Evolutionary conservation across 371 early-diverging fungal genomes (phyloP), one percentile per base, ranked within the genome.

Genomic region (Mortierella sp.): DNA sequence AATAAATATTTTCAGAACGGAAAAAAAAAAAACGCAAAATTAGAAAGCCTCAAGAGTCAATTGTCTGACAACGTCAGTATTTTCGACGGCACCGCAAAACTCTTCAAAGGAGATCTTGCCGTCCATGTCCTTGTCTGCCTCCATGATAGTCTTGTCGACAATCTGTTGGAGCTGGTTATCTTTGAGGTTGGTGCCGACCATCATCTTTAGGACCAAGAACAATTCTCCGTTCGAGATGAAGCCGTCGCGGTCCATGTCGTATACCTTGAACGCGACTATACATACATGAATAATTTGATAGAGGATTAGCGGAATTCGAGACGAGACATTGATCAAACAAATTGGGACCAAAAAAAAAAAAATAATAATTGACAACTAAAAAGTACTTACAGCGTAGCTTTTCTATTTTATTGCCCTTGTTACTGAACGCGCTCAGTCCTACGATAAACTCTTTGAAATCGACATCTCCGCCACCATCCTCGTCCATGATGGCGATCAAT

Each of bases 91-190:
- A 48, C 90, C 86, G 65, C 91, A 87, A 83, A 98, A 99, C 86
- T 99, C 99, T 9, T 96, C 97, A 88, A 97, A 98, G 55, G 94
- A 94, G 55, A 99, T 94, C 77, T 93, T 93, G 66, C 98, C 98
- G 79, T 98, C 98, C 74, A 90, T 91, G 80, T 98, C 96, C 85
- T 90, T 89, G 86, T 99, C 99, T 15, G 98, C 98, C 83, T 98
- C 97, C 92, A 96, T 94, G 65, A 99, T 98, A 11, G 99, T 98
- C 88, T 98, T 98, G 88, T 99, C 99, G 4, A 99, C 99, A 76
- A 99, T 98, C 86, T 99, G 99, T 83, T 99, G 99, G 48, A 99
- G 90, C 84, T 98, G 98, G 41, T 92, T 90, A 65, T 97, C 97
- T 65, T 93, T 93, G 64, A 99, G 87, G 83, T 98, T 97, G 85